Evolutionary conservation across 495 filamentous ascomycete species (phyloP), one percentile per base, ranked within the genome.

Genomic region (Achaetomiella virescens): DNA sequence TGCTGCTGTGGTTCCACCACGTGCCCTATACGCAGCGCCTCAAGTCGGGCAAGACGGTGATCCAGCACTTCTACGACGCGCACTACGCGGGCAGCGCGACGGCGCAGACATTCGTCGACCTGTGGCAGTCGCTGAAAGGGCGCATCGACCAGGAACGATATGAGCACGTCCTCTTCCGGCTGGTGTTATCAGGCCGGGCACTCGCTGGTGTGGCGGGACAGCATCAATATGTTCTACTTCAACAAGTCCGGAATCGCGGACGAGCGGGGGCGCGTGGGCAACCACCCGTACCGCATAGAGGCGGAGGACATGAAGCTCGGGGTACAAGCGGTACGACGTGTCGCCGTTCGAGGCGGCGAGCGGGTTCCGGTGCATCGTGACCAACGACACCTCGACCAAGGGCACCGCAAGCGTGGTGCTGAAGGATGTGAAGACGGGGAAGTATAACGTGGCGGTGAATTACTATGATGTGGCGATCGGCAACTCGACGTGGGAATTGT

Each of bases 1-100:
- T 89, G 6, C 63, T 88, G 0, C 70, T 89, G 6, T 89, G 85
- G 86, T 89, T 89, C 71, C 86, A 89, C 63, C 86, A 89, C 63
- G 84, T 89, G 0, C 74, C 75, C 18, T 89, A 86, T 59, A 88
- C 83, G 0, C 79, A 86, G 38, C 68, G 63, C 17, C 78, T 89
- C 14, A 72, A 85, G 40, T 82, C 75, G 6, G 83, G 84, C 8
- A 81, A 85, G 66, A 85, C 84, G 0, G 84, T 89, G 1, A 88
- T 89, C 48, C 85, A 89, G 66, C 83, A 89, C 64, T 87, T 89
- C 63, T 89, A 88, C 62, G 81, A 89, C 59, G 81, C 82, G 27
- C 75, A 89, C 66, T 87, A 89, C 67, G 69, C 58, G 15, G 85
- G 86, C 15, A 78, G 80, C 18, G 77, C 71, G 20, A 78, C 75